Evolutionary conservation across 306 rosid species (phyloP).

Genomic region (Cyclanthera cordifolia): DNA sequence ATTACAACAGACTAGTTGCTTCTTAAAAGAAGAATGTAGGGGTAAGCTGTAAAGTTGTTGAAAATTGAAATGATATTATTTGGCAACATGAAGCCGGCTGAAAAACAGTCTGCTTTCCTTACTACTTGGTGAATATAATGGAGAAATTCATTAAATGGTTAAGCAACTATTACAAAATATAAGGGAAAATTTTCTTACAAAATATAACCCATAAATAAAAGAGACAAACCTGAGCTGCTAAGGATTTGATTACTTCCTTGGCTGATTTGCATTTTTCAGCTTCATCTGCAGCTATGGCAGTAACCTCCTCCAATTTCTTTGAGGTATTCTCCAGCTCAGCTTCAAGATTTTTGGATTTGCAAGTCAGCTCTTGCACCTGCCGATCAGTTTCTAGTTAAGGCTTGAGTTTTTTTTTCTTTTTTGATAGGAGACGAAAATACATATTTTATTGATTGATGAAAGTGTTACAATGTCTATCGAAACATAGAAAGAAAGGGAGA

Average conservation of each 20-base stretch:
- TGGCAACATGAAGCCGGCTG: not conserved
- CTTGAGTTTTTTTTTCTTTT: too few species aligned
- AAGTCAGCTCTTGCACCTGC: slow-evolving; percentile 70
- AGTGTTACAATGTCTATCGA: too few species aligned
- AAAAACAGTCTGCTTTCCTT: not conserved
- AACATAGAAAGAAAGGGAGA: too few species aligned
- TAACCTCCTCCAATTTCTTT: slow-evolving; percentile 61
- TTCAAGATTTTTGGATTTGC: slow-evolving; percentile 59
- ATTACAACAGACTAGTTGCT: not conserved
- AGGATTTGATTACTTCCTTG: slow-evolving; percentile 77
- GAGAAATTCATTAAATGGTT: not conserved
- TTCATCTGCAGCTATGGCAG: slow-evolving; percentile 71
- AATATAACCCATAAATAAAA: slow-evolving; percentile 14
- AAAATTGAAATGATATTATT: not conserved
- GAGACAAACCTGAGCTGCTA: slow-evolving; percentile 67
- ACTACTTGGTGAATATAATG: not conserved
- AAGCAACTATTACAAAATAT: not conserved
- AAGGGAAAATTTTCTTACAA: slow-evolving; percentile 6
- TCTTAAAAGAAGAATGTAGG: not conserved
- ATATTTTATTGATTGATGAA: too few species aligned
- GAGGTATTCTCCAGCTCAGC: slow-evolving; percentile 65
- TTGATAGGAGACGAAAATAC: too few species aligned
- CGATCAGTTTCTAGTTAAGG: slow-evolving; percentile 14
- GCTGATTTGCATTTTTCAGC: slow-evolving; percentile 84
- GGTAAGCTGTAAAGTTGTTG: not conserved